Conservation (phyloP, 2,329 filamentous ascomycete species). For the Cytospora piceae region DNA sequence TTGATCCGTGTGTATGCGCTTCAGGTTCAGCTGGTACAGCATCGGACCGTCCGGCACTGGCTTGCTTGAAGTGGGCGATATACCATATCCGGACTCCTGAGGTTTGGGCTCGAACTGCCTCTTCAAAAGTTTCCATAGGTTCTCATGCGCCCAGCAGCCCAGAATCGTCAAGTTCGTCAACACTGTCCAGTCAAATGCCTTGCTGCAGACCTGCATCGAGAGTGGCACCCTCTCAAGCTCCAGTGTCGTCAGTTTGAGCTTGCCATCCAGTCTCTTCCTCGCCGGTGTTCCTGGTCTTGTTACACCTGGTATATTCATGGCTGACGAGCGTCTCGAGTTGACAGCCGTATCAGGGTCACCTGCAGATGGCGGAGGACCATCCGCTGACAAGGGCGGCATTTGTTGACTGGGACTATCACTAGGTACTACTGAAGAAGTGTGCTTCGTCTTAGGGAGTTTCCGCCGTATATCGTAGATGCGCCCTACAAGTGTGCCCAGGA, state of each 20-base stretch:
- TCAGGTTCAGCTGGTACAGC: slow-evolving; percentile 69
- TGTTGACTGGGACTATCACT: slow-evolving; percentile 9
- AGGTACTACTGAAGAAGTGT: neutral
- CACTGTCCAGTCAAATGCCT: slow-evolving; percentile 74
- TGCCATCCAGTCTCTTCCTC: slow-evolving; percentile 54
- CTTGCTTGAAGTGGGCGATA: slow-evolving; percentile 34
- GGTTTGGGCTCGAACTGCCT: slow-evolving; percentile 59
- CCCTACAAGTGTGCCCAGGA: slow-evolving; percentile 70
- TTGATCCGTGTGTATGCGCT: slow-evolving; percentile 74
- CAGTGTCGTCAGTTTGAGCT: slow-evolving; percentile 69
- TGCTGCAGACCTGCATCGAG: slow-evolving; percentile 71
- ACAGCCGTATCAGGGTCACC: slow-evolving; percentile 14
- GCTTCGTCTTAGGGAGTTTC: slow-evolving; percentile 30
- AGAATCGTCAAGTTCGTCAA: slow-evolving; percentile 75
- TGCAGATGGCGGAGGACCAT: slow-evolving; percentile 2
- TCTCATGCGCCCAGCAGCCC: slow-evolving; percentile 72
- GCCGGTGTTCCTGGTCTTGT: slow-evolving; percentile 27
- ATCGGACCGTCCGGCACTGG: slow-evolving; percentile 40
- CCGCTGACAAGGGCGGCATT: neutral
- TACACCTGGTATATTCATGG: slow-evolving; percentile 2
- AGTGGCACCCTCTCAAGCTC: slow-evolving; percentile 76
- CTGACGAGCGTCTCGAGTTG: slow-evolving; percentile 16
- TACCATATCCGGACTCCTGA: slow-evolving; percentile 36
- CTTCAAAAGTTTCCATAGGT: slow-evolving; percentile 73
- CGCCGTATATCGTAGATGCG: slow-evolving; percentile 64